Base-by-base conservation (phyloP, 1,139 yeast genomes). In the Geotrichum klebahnii region DNA sequence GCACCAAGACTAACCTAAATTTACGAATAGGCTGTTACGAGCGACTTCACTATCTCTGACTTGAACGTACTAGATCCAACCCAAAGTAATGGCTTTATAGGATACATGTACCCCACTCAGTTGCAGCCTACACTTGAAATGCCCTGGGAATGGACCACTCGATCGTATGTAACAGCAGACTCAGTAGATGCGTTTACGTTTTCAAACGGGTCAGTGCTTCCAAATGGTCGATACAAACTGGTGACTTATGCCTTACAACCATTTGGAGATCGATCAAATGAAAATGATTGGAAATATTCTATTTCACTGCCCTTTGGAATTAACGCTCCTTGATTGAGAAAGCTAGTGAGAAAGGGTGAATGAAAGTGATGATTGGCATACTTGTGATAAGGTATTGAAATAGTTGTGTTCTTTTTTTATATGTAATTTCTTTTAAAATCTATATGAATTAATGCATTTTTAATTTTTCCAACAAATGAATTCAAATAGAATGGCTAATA, bases 1-100 rank as follows among this genome's bases (percentile, higher is more conserved):
- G n/a, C n/a, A n/a, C n/a, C n/a, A n/a, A n/a, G n/a, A 14, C 41
- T 37, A 24, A 37, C 31, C 20, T 10, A 20, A 9, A 17, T 35
- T 22, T 16, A n/a, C 17, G 14, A 23, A n/a, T 44, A 44, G 48
- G 48, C 48, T 14, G 48, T 44, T 6, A 32, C 41, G 4, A 20
- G 28, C 10, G 38, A 44, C 20, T 44, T 35, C 19, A n/a, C 5
- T 1, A 10, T 26, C 6, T 3, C 6, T 26, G 48, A 33, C n/a
- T 44, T 44, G 14, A 9, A 17, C 17, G 42, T 26, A 5, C 14
- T 2, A 2, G 36, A 35, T 16, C 42, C 42, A 6, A 1, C 20
- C 2, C 3, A 8, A 12, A 19, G 35, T 17, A 4, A 33, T 14
- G 19, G 22, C 14, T 44, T 26, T 28, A 20, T 35, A 3, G 42